Percentiles rank a stretch among this genome's conserved stretches.
Conservation (phyloP, 2,329 filamentous ascomycete species). For the Nemania serpens region DNA sequence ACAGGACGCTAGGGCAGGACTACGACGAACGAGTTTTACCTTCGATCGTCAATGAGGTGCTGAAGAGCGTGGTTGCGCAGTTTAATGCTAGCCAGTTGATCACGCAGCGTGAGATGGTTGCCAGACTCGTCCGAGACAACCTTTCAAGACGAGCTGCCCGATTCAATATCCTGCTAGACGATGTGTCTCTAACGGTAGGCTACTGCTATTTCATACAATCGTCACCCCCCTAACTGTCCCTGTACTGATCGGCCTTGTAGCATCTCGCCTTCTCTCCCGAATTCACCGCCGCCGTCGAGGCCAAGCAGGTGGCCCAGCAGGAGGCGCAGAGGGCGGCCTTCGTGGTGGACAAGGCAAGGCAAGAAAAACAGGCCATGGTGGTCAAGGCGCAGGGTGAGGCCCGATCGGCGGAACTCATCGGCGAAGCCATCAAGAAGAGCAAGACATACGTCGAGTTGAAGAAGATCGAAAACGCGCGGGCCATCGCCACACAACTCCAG, state of each 20-base stretch:
- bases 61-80: constrained; percentile 98
- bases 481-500: constrained; percentile 86
- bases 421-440: constrained; percentile 99
- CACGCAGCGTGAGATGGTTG: constrained; percentile 97
- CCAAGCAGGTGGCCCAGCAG: constrained; percentile 80
- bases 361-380: constrained; percentile 99
- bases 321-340: constrained; percentile 97
- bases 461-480: constrained; percentile 94
- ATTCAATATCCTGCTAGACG: constrained; percentile 97
- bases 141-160: constrained; percentile 86
- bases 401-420: constrained; percentile 94
- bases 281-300: constrained; percentile 74
- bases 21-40: constrained; percentile 97
- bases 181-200: constrained; percentile 91
- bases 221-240: background rate
- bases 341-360: constrained; percentile 96
- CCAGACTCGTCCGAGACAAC: constrained; percentile 88
- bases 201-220: background rate
- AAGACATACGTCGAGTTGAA: constrained; percentile 95
- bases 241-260: constrained; percentile 46
- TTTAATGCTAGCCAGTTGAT: constrained; percentile 99
- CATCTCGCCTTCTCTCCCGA: constrained; percentile 75
- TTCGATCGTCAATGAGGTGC: constrained; percentile 96
- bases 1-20: constrained; percentile 91
- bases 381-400: constrained; percentile 99